A percentile compares a stretch with the other conserved stretches of the same genome.
Conservation (phyloP, 23 red algal species). For the Gracilaria domingensis region DNA sequence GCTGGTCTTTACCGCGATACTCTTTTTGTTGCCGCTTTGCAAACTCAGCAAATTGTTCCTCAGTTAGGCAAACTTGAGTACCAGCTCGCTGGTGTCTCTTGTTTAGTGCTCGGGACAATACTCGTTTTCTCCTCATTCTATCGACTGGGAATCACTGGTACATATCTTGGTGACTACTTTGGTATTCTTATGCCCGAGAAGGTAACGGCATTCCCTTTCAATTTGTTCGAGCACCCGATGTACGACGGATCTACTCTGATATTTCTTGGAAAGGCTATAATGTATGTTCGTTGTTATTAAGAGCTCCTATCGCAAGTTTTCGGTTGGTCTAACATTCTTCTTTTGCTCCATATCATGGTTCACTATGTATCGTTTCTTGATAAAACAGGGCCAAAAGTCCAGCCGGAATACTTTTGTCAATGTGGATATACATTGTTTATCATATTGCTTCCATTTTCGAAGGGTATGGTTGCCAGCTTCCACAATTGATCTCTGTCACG, state of each 20-base stretch:
- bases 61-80: constrained; percentile 8
- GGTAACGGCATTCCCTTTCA: constrained; percentile 93
- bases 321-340: too few relatives aligned
- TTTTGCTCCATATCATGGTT: neutral
- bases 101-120: constrained; percentile 42
- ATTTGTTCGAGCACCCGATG: constrained; percentile 83
- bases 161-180: constrained; percentile 98
- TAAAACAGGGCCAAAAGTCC: constrained; percentile 64
- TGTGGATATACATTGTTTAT: constrained; percentile 92
- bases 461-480: constrained; percentile 62
- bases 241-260: constrained; percentile 93
- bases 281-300: constrained; percentile 46
- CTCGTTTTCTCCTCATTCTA: constrained; percentile 78
- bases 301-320: too few relatives aligned
- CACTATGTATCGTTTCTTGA: neutral
- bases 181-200: constrained; percentile 85
- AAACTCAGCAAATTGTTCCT: constrained; percentile 26
- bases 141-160: constrained; percentile 87
- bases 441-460: constrained; percentile 75
- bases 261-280: constrained; percentile 82
- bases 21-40: constrained; percentile 81
- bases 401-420: constrained; percentile 80
- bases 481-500: neutral
- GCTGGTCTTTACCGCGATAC: constrained; percentile 87
- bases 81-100: constrained; percentile 9